Evolutionary conservation across 148 eudicot genomes (phyloP), one percentile per base, ranked within the genome.

Genomic region (Fagopyrum homotropicum): DNA sequence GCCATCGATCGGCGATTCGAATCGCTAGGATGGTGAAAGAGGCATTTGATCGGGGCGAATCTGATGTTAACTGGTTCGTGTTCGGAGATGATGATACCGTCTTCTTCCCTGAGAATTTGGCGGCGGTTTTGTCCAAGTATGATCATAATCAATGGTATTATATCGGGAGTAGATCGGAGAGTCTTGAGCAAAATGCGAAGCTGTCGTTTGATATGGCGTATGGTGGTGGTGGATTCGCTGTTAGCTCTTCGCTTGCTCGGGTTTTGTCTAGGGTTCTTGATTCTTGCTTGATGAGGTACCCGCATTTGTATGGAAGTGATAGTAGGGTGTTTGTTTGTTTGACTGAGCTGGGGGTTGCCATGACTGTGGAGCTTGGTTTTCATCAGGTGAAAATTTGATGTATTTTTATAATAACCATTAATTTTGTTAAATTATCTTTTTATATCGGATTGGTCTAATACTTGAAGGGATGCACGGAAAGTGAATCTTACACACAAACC

Each of bases 61-160:
- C 46, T 4, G 48, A 17, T 43, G 90, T 87, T 6, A 76, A 86
- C 82, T 93, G 98, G 98, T 93, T 84, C 14, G 98, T 88, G 45
- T 89, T 91, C 49, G 98, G 95, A 4, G 95, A 93, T 45, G 97
- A 87, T 30, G 91, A 91, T 45, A 93, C 98, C 4, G 75, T 93
- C 11, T 91, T 93, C 76, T 86, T 93, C 48, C 73, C 89, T 0
- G 89, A 88, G 1, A 93, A 93, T 75, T 54, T 93, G 77, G 87
- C 66, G 49, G 87, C 79, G 81, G 81, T 86, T 0, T 83, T 93
- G 12, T 87, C 97, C 0, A 89, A 88, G 75, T 93, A 91, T 48
- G 93, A 93, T 80, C 89, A 89, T 7, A 81, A 80, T 51, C 79
- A 82, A 4, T 88, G 90, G 93, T 82, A 91, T 57, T 91, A 88